Conservation (phyloP, 164 flowering plant genomes). For the Macadamia tetraphylla region DNA sequence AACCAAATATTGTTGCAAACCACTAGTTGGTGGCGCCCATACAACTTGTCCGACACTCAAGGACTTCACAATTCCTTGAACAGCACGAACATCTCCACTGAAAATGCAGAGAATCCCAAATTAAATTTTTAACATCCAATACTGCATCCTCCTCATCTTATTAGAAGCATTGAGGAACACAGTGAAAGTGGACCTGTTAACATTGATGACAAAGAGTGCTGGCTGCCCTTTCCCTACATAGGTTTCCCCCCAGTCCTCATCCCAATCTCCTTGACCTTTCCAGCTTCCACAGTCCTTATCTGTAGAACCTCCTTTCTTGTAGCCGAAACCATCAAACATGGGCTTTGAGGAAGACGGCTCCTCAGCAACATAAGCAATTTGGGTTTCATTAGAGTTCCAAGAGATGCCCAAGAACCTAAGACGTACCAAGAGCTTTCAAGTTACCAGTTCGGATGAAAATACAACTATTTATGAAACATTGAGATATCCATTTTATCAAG, state of each 20-base stretch:
- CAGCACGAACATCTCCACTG: conserved; percentile 77
- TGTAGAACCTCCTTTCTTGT: conserved; percentile 43
- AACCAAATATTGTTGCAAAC: conserved; percentile 48
- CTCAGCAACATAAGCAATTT: conserved; percentile 92
- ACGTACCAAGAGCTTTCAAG: conserved; percentile 3
- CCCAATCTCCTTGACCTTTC: conserved; percentile 95
- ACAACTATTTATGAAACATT: too few species aligned
- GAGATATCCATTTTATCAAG: not conserved
- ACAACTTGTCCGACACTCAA: conserved; percentile 91
- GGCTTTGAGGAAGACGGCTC: conserved; percentile 77
- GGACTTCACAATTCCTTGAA: conserved; percentile 60
- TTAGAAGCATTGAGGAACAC: not conserved
- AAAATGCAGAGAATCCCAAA: conserved; percentile 8
- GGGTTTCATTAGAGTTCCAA: conserved; percentile 78
- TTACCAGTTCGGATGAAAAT: not conserved
- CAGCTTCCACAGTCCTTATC: conserved; percentile 77
- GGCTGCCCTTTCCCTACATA: conserved; percentile 88
- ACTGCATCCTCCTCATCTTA: not conserved
- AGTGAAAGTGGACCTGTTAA: conserved; percentile 41
- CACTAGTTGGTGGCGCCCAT: conserved; percentile 69
- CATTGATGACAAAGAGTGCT: conserved; percentile 67
- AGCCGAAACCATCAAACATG: conserved; percentile 53
- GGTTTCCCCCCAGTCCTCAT: conserved; percentile 95
- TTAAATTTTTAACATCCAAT: not conserved
- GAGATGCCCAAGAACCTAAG: conserved; percentile 95